phyloP scores from a whole-genome alignment of 176 grass and related monocot genomes.

The Avena sativa region DNA sequence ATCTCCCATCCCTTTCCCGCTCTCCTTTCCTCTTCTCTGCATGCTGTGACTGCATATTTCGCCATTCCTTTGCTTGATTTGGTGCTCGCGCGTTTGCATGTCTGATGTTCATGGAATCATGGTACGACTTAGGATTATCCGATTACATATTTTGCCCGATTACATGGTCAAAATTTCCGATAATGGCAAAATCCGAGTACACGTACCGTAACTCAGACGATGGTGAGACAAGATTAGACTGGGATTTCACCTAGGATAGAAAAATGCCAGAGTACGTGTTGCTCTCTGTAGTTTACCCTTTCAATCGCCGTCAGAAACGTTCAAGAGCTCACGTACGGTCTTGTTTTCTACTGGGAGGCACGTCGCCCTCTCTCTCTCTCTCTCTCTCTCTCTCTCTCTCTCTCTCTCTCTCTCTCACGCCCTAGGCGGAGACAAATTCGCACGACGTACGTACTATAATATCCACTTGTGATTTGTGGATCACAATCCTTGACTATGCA shows the following conservation, averaged over 20 bases:
- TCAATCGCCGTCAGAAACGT: slow-evolving; percentile 13
- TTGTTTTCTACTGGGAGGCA: slow-evolving; percentile 28
- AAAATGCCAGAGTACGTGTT: too few species aligned
- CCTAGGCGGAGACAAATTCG: neutral
- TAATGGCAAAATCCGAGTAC: neutral
- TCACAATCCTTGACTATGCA: neutral
- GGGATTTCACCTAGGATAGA: neutral
- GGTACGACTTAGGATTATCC: too few species aligned
- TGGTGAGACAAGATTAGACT: neutral
- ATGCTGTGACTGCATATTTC: too few species aligned
- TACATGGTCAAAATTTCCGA: too few species aligned
- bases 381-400: slow-evolving; percentile 50
- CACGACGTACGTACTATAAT: neutral
- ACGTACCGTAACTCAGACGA: too few species aligned
- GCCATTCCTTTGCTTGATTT: neutral
- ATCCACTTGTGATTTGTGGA: neutral
- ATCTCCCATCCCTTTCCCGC: neutral
- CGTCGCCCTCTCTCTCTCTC: slow-evolving; percentile 39
- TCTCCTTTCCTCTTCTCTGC: neutral
- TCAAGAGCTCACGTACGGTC: neutral
- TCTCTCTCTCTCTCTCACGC: slow-evolving; percentile 32
- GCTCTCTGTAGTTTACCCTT: neutral
- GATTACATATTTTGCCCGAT: too few species aligned
- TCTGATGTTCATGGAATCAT: too few species aligned
- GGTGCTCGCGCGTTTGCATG: neutral